phyloP scores from a whole-genome alignment of 441 rosid genomes.

The Melastoma candidum region DNA sequence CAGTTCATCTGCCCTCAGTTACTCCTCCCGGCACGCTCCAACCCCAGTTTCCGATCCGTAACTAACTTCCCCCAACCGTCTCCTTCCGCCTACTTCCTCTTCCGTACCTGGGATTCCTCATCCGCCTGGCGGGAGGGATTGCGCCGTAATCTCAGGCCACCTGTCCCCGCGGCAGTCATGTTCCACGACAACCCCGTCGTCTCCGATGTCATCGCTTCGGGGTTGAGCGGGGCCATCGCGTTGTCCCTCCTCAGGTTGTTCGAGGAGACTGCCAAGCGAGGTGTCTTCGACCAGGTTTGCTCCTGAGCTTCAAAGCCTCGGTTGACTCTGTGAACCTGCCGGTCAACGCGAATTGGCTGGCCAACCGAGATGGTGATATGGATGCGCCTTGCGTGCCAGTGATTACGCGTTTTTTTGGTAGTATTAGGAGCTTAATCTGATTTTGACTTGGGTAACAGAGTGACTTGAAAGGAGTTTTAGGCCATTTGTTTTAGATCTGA shows the following conservation, averaged over 20 bases:
- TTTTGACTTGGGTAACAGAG: too few relatives aligned
- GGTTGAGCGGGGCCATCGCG: constrained; percentile 34
- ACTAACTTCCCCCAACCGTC: too few relatives aligned
- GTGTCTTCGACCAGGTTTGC: constrained; percentile 51
- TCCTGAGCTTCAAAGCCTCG: background rate
- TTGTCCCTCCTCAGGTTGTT: constrained; percentile 44
- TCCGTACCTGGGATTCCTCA: background rate
- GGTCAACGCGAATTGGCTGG: background rate
- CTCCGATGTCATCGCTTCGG: constrained; percentile 51
- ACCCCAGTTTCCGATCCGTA: too few relatives aligned
- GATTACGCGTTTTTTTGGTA: too few relatives aligned
- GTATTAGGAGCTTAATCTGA: too few relatives aligned
- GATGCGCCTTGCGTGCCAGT: too few relatives aligned
- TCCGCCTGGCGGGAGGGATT: constrained; percentile 4
- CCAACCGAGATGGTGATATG: background rate
- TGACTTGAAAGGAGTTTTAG: too few relatives aligned
- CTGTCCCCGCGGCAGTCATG: constrained; percentile 24
- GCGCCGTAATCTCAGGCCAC: constrained; percentile 14
- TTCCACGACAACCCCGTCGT: constrained; percentile 38
- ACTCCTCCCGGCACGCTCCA: too few relatives aligned
- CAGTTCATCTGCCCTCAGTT: too few relatives aligned
- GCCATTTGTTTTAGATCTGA: too few relatives aligned
- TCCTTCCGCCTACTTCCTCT: too few relatives aligned
- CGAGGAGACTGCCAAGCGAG: constrained; percentile 60
- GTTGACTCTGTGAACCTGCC: background rate